Evolutionary conservation across 1,284 basidiomycete genomes (phyloP).

Genomic region (Limonomyces culmigenus): DNA sequence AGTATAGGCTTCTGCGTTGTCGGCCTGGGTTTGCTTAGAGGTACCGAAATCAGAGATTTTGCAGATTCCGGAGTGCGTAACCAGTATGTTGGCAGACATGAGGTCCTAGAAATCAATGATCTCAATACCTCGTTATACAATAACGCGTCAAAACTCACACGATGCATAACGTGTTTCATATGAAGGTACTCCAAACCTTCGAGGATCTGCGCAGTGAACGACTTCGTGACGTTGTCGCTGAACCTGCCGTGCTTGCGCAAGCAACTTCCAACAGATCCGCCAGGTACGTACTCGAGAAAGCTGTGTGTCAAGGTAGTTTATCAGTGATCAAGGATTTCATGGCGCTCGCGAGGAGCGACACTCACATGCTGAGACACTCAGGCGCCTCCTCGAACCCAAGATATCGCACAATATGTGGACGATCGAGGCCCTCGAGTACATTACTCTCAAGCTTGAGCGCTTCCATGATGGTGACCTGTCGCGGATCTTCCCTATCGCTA

Average conservation of each 20-base stretch:
- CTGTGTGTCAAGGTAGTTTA: no score
- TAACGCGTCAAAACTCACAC: slow-evolving; percentile 22
- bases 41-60: slow-evolving; percentile 77
- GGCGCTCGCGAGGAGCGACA: slow-evolving; percentile 4
- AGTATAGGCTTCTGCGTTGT: slow-evolving; percentile 40
- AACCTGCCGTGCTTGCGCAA: slow-evolving; percentile 51
- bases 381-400: slow-evolving; percentile 51
- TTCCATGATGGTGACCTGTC: slow-evolving; percentile 37
- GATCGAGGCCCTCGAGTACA: slow-evolving; percentile 51
- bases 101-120: background rate
- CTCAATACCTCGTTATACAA: slow-evolving; percentile 16
- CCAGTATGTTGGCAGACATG: slow-evolving; percentile 69
- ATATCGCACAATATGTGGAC: slow-evolving; percentile 59
- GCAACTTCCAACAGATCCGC: slow-evolving; percentile 56
- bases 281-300: slow-evolving; percentile 66
- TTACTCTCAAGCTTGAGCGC: slow-evolving; percentile 51
- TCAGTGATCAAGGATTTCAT: slow-evolving; percentile 8
- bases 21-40: slow-evolving; percentile 34
- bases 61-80: slow-evolving; percentile 53
- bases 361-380: slow-evolving; percentile 41
- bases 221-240: slow-evolving; percentile 50
- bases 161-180: slow-evolving; percentile 50
- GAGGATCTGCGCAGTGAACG: slow-evolving; percentile 58
- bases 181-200: slow-evolving; percentile 67
- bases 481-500: slow-evolving; percentile 26